Conservation (phyloP, 1,139 yeast genomes). For the Zygoascus hellenicus region DNA sequence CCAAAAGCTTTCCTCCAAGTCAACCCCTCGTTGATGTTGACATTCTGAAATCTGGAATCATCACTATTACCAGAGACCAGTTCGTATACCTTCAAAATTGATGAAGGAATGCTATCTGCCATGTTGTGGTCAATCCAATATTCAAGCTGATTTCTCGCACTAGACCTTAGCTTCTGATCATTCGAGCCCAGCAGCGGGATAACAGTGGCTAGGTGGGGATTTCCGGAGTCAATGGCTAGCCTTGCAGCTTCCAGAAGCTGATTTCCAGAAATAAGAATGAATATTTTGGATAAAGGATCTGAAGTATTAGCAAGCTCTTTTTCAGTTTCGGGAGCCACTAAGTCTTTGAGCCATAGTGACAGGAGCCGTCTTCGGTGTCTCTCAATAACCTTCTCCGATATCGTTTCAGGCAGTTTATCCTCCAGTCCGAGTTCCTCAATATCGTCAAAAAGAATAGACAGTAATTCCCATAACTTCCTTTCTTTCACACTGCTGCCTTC, state of each 20-base stretch:
- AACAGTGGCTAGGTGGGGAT: conserved; percentile 63
- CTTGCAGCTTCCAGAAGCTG: conserved; percentile 57
- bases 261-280: conserved; percentile 50
- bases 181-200: conserved; percentile 70
- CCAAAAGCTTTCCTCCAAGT: conserved; percentile 67
- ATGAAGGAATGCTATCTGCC: conserved; percentile 44
- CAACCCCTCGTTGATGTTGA: conserved; percentile 32
- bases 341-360: conserved; percentile 53
- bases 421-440: conserved; percentile 17
- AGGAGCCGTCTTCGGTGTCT: conserved; percentile 43
- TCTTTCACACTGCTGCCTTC: conserved; percentile 13
- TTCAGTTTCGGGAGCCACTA: conserved; percentile 42
- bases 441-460: conserved; percentile 55
- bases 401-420: conserved; percentile 14
- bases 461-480: conserved; percentile 42
- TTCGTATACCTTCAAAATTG: conserved; percentile 54
- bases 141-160: conserved; percentile 45
- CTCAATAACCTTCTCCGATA: conserved; percentile 34
- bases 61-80: conserved; percentile 52
- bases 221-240: conserved; percentile 51
- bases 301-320: conserved; percentile 23
- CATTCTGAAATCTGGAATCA: conserved; percentile 12
- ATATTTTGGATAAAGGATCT: conserved; percentile 46
- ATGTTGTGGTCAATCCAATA: conserved; percentile 54
- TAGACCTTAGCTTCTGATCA: conserved; percentile 41